A percentile compares a stretch with the other conserved stretches of the same genome.
Conservation (phyloP, 257 asterid species). For the Avicennia marina region DNA sequence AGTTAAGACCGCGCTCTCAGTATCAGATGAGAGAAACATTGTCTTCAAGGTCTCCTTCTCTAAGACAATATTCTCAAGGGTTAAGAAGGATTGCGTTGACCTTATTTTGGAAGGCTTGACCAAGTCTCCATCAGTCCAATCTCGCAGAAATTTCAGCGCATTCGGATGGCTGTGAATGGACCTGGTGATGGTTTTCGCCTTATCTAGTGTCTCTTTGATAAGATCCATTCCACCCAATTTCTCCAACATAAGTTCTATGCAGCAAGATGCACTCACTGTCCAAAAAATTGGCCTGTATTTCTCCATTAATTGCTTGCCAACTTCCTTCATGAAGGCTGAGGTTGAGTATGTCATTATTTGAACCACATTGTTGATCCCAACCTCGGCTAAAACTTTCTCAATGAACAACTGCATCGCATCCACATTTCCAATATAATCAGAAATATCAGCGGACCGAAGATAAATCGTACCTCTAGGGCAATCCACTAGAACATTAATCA, state of each 20-base stretch:
- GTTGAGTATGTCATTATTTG: conserved; percentile 46
- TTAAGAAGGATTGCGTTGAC: conserved; percentile 31
- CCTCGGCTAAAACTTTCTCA: conserved; percentile 26
- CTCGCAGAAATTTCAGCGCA: conserved; percentile 24
- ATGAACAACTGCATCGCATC: conserved; percentile 30
- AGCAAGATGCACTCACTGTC: conserved; percentile 52
- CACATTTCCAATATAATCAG: conserved; percentile 18
- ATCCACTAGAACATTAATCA: conserved; percentile 41
- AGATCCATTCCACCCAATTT: conserved; percentile 23
- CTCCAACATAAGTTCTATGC: conserved; percentile 60
- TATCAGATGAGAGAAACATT: conserved; percentile 29
- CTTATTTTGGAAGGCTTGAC: conserved; percentile 26
- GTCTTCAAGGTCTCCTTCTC: conserved; percentile 23
- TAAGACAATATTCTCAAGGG: conserved; percentile 48
- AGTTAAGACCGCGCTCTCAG: conserved; percentile 16
- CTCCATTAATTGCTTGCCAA: conserved; percentile 36
- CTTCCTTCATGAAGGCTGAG: conserved; percentile 41
- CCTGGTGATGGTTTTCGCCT: conserved; percentile 39
- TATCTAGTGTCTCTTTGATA: conserved; percentile 29
- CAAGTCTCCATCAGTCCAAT: conserved; percentile 22
- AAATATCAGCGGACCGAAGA: conserved; percentile 37
- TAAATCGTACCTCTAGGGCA: conserved; percentile 53
- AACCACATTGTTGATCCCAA: conserved; percentile 50
- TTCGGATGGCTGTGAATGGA: conserved; percentile 29
- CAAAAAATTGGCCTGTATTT: conserved; percentile 40